Evolutionary conservation across 1,284 basidiomycete genomes (phyloP).

Genomic region (Naganishia sp.): DNA sequence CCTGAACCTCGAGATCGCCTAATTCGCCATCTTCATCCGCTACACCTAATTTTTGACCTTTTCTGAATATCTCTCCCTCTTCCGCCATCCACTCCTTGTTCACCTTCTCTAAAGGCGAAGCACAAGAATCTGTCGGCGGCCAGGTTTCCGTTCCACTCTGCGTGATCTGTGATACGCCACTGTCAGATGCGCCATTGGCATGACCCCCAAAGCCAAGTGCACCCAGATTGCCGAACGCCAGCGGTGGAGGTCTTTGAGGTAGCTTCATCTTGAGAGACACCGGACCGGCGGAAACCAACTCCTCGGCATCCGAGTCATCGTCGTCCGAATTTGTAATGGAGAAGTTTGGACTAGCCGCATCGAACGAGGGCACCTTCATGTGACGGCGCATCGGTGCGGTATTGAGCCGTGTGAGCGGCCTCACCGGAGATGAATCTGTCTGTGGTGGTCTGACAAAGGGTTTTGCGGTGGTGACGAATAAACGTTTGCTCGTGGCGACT

Average conservation of each 20-base stretch:
- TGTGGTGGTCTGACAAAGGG: conserved; percentile 19
- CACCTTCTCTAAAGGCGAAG: conserved; percentile 42
- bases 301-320: conserved; percentile 64
- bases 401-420: conserved; percentile 23
- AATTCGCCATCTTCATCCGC: conserved; percentile 71
- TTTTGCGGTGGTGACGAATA: conserved; percentile 37
- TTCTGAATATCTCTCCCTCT: conserved; percentile 88
- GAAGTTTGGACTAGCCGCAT: conserved; percentile 67
- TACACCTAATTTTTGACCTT: conserved; percentile 75
- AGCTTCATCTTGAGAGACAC: conserved; percentile 11
- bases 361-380: conserved; percentile 42
- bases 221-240: conserved; percentile 3
- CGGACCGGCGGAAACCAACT: conserved; percentile 36
- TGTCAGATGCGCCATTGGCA: conserved; percentile 7
- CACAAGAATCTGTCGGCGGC: conserved; percentile 10
- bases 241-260: not conserved
- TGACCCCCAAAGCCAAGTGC: conserved; percentile 4
- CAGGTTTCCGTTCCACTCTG: not conserved
- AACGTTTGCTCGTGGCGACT: conserved; percentile 42
- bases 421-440: conserved; percentile 9
- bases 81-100: conserved; percentile 78
- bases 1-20: conserved; percentile 60
- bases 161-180: not conserved
- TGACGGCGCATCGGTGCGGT: conserved; percentile 36
- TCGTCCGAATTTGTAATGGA: conserved; percentile 63